Percentiles rank a stretch among this genome's conserved stretches.
phyloP scores from a whole-genome alignment of 2,329 filamentous ascomycete species.

The Ramichloridium luteum region DNA sequence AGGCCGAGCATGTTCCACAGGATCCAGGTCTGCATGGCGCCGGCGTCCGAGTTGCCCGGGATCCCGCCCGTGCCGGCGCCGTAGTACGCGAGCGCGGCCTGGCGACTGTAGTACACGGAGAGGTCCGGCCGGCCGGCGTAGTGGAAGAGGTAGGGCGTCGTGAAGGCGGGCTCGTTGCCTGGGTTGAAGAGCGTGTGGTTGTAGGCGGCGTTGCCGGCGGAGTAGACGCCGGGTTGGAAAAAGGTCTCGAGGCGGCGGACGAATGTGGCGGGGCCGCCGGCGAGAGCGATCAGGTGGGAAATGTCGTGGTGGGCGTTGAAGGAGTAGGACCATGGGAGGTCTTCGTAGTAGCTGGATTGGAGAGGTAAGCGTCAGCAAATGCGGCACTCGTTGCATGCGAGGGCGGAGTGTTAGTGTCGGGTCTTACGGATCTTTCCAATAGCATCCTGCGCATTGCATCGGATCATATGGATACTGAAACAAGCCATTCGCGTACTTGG shows the following conservation, averaged over 20 bases:
- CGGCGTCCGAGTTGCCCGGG: slow-evolving; percentile 58
- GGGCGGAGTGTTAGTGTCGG: slow-evolving; percentile 27
- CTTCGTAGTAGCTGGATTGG: no score
- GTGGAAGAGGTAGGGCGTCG: slow-evolving; percentile 56
- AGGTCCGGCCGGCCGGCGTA: slow-evolving; percentile 50
- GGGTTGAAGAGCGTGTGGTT: slow-evolving; percentile 56
- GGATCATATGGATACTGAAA: slow-evolving; percentile 38
- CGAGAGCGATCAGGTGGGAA: slow-evolving; percentile 39
- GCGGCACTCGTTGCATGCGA: no score
- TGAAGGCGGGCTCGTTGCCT: no score
- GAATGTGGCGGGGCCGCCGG: slow-evolving; percentile 44
- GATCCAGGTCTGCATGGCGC: slow-evolving; percentile 59
- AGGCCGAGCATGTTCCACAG: slow-evolving; percentile 57
- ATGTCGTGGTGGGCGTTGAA: slow-evolving; percentile 57
- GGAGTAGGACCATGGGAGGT: slow-evolving; percentile 35
- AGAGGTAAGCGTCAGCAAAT: no score
- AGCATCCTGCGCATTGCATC: slow-evolving; percentile 49
- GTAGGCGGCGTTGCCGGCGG: no score
- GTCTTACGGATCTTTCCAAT: slow-evolving; percentile 50
- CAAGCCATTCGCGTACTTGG: slow-evolving; percentile 31
- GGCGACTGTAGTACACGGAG: slow-evolving; percentile 44
- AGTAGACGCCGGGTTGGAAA: slow-evolving; percentile 40
- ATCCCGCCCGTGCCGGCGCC: slow-evolving; percentile 42
- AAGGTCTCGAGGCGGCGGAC: slow-evolving; percentile 46
- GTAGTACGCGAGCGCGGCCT: slow-evolving; percentile 49